A percentile compares a stretch with the other conserved stretches of the same genome.
These are phyloP conservation scores for Cornus suecica DNA, from an alignment of 148 eudicot genomes.

Conservation along the genomic window DNA sequence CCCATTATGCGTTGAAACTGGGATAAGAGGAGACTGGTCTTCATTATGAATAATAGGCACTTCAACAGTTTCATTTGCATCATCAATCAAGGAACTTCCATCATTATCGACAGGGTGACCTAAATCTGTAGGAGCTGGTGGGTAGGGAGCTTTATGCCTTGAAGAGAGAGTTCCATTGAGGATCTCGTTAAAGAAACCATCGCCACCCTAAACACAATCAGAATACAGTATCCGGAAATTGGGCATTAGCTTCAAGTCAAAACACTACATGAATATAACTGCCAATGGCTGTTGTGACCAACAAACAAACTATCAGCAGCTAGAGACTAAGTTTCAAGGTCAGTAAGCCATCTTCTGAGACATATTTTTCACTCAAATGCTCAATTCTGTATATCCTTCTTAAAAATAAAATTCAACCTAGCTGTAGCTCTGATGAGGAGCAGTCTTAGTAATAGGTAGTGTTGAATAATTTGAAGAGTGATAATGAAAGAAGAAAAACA, in stretches of 20 bases:
- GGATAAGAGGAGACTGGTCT: slow-evolving; percentile 55
- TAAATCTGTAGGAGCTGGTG: slow-evolving; percentile 67
- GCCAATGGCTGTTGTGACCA: no score
- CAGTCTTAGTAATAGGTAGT: no score
- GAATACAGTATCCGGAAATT: not conserved
- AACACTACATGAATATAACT: not conserved
- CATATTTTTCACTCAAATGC: no score
- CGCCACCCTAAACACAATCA: slow-evolving; percentile 72
- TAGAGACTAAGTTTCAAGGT: no score
- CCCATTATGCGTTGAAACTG: slow-evolving; percentile 37
- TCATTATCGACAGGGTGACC: slow-evolving; percentile 33
- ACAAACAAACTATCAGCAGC: no score
- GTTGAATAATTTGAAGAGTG: no score
- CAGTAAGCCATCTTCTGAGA: no score
- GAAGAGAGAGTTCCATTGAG: slow-evolving; percentile 77
- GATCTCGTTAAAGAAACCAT: slow-evolving; percentile 92
- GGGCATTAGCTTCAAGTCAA: not conserved
- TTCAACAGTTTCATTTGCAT: slow-evolving; percentile 33
- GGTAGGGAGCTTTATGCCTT: slow-evolving; percentile 74
- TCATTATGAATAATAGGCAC: slow-evolving; percentile 40
- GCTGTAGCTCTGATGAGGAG: no score
- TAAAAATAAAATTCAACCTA: no score
- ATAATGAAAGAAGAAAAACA: no score
- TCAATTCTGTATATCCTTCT: no score
- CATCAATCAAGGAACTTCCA: slow-evolving; percentile 23